A percentile compares a stretch with the other conserved stretches of the same genome.
Evolutionary conservation across 2,329 filamentous ascomycete genomes (phyloP).

Genomic region (Paecilomyces sp.): DNA sequence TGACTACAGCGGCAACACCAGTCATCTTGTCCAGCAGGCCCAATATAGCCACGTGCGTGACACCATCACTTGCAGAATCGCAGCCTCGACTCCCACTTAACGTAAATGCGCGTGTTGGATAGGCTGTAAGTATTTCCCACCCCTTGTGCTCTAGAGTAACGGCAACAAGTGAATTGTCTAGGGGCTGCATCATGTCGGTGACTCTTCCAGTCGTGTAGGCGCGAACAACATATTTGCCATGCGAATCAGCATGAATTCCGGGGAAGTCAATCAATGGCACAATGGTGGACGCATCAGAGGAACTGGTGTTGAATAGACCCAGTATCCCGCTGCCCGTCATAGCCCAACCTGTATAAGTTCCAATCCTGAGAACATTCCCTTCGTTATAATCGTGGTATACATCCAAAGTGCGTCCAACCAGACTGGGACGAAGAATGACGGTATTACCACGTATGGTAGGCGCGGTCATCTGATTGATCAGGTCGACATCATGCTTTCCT

Average conservation of each 20-base stretch:
- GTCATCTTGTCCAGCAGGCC: conserved; percentile 87
- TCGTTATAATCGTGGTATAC: conserved; percentile 73
- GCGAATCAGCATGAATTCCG: conserved; percentile 49
- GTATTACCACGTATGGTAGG: conserved; percentile 64
- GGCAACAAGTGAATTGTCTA: conserved; percentile 46
- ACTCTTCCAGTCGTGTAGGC: conserved; percentile 62
- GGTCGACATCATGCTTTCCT: conserved; percentile 65
- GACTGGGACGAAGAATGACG: conserved; percentile 71
- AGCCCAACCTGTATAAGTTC: conserved; percentile 64
- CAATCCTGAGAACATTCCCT: conserved; percentile 65
- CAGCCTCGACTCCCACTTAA: conserved; percentile 21
- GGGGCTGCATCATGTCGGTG: conserved; percentile 30
- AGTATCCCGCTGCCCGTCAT: conserved; percentile 68
- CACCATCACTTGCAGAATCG: conserved; percentile 17
- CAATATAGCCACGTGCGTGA: conserved; percentile 55
- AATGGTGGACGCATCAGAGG: conserved; percentile 57
- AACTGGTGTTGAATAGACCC: conserved; percentile 75
- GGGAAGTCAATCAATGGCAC: conserved; percentile 66
- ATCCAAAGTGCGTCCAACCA: conserved; percentile 63
- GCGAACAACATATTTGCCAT: conserved; percentile 61
- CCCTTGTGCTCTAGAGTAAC: conserved; percentile 57
- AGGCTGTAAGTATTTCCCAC: conserved; percentile 77
- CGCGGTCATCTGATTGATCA: conserved; percentile 78
- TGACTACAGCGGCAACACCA: conserved; percentile 68
- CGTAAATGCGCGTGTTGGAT: conserved; percentile 55